phyloP scores from a whole-genome alignment of 2,329 filamentous ascomycete species.

The Fusarium nisikadoi region DNA sequence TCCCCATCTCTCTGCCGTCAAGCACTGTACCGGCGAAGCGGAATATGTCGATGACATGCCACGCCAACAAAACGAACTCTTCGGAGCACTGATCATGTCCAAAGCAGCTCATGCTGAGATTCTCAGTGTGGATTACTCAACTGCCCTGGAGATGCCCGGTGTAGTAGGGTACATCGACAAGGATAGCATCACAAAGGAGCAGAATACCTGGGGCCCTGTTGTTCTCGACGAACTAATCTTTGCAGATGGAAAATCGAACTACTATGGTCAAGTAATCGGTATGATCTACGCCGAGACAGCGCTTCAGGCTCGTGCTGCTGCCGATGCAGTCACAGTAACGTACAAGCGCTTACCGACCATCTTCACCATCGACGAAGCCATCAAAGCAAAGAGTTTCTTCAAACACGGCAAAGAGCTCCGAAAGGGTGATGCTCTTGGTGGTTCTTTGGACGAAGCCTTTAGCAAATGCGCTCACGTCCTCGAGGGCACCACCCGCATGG shows the following conservation, averaged over 20 bases:
- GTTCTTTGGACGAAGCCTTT: not conserved
- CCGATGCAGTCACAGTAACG: not conserved
- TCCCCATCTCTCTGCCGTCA: not conserved
- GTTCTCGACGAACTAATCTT: not conserved
- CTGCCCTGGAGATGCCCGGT: not conserved
- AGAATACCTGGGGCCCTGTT: not conserved
- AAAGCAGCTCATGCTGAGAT: not conserved
- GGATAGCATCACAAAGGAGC: not conserved
- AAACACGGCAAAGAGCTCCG: not conserved
- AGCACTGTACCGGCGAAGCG: not conserved
- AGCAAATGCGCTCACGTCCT: not conserved
- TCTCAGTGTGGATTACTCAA: not conserved
- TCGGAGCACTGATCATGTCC: not conserved
- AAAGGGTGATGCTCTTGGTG: not conserved
- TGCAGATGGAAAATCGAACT: not conserved
- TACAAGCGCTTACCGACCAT: not conserved
- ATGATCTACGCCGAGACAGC: constrained; percentile 5
- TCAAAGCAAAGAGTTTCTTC: constrained; percentile 1
- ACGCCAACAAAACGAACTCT: not conserved
- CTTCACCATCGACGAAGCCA: constrained; percentile 6
- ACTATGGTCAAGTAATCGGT: not conserved
- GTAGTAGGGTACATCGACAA: not conserved
- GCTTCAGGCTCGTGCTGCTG: not conserved
- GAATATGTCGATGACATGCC: not conserved
- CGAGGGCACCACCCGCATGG: not conserved